Percentiles rank a stretch among this genome's conserved stretches.
Conservation (phyloP, 2,329 filamentous ascomycete species). For the Alternaria sp. region DNA sequence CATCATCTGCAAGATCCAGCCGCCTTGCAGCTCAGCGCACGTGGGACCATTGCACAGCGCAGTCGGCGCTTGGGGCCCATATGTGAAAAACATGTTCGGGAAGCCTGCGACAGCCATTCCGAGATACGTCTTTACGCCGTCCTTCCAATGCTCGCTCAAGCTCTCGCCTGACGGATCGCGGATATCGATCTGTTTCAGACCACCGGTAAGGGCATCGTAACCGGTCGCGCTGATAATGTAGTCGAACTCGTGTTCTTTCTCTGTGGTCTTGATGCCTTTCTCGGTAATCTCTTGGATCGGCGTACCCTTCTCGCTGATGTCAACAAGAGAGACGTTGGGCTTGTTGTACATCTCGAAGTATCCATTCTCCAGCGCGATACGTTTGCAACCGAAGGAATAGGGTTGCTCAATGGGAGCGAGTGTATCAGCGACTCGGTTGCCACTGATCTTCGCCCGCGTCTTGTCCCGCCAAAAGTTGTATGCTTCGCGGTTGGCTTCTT, state of each 20-base stretch:
- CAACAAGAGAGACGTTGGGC: conserved; percentile 58
- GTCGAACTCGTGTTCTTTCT: conserved; percentile 59
- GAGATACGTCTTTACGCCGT: conserved; percentile 42
- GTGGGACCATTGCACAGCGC: conserved; percentile 64
- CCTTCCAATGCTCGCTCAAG: conserved; percentile 23
- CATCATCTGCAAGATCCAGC: conserved; percentile 62
- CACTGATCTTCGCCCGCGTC: conserved; percentile 43
- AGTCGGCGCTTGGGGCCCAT: conserved; percentile 64
- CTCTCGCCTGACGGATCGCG: conserved; percentile 31
- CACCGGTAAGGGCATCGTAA: conserved; percentile 51
- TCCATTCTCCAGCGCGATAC: conserved; percentile 31
- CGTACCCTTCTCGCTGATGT: conserved; percentile 39
- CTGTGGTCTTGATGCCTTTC: conserved; percentile 56
- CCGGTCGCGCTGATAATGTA: conserved; percentile 57
- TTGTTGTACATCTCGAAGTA: conserved; percentile 50
- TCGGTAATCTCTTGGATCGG: conserved; percentile 56
- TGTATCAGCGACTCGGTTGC: conserved; percentile 47
- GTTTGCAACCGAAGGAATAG: conserved; percentile 31
- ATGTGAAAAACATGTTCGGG: conserved; percentile 50
- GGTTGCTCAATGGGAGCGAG: conserved; percentile 48
- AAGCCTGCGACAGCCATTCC: conserved; percentile 49
- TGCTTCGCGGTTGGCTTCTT: conserved; percentile 48
- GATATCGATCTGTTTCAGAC: conserved; percentile 46
- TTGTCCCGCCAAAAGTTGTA: conserved; percentile 55
- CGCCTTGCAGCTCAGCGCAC: conserved; percentile 61